Evolutionary conservation across 129 eudicot genomes (phyloP), one percentile per base, ranked within the genome.

Genomic region (Flaveria bidentis): DNA sequence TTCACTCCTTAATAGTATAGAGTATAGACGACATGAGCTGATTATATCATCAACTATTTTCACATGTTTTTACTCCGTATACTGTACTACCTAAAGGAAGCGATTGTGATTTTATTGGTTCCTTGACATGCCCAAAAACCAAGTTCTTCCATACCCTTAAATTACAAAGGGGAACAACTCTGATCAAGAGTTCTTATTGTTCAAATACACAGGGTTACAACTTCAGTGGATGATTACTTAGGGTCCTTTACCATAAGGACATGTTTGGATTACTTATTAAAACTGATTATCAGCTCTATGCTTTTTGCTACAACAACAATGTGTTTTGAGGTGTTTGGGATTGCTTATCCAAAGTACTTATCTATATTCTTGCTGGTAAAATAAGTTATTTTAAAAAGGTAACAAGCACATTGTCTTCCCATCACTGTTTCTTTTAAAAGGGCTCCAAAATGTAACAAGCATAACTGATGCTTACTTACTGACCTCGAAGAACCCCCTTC

Each of bases 341-440:
- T 65, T 65, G 71, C 71, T 36, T 65, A 39, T 65, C 71, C 16
- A 0, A 65, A 65, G 28, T 65, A 9, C 49, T 36, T 65, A 39
- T 65, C 25, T 65, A 3, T 65, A 9, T 36, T 65, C 36, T 39
- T 33, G 39, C 23, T 9, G 5, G 50, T n/a, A 15, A 1, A 16
- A 65, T 36, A 65, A 39, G 70, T 8, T 30, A 13, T 26, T 63
- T 64, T 14, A 12, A 33, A 64, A 64, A 15, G 46, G 45, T 47
- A 64, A 33, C 23, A 64, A 64, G 46, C 45, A 64, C 69, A 49
- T 49, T 61, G 57, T 78, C 47, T 44, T 55, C 61, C 60, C 60
- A 57, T 68, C 75, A 69, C 57, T 13, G 4, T 45, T 70, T 46
- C 60, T 28, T 77, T 77, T 17, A 6, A 42, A 69, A 17, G 9